Base-by-base conservation (phyloP, 306 rosid genomes). In the Astragalus membranaceus region DNA sequence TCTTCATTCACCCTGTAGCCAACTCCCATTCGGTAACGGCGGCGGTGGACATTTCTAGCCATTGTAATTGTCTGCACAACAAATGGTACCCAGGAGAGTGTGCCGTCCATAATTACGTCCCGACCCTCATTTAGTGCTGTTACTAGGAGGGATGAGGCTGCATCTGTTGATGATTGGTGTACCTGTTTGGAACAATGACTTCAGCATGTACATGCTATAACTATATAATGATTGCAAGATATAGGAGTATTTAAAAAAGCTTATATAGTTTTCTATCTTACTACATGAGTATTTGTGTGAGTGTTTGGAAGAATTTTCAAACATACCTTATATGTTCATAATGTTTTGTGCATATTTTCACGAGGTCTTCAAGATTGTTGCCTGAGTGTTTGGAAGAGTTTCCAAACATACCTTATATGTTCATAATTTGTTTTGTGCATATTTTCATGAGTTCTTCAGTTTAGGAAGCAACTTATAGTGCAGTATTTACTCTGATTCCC, bases 91-190 rank as follows among this genome's bases (percentile, higher is more conserved):
- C 99, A 94, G 15, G 99, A 94, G 54, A 94, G 94, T 23, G 99
- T 94, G 59, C 97, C 99, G 53, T 94, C 99, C 97, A 91, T 94
- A 52, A 91, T 91, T 50, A 91, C 99, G 49, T 91, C 96, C 62
- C 99, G 64, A 16, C 99, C 99, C 72, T 94, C 97, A 7, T 92
- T 92, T 29, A 92, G 75, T 47, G 95, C 89, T 62, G 96, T 90
- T 56, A 90, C 96, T n/a, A 93, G 80, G 53, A 93, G 98, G 78
- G 98, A 93, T 32, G 98, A 90, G 54, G 98, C 97, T 73, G 98
- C 98, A 71, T 93, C 96, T 26, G 98, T 90, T 17, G 96, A 93
- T 78, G 98, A 93, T 80, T 93, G 97, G 75, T 90, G 96, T 42
- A 90, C 97, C 97, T 90, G 85, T 82, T 83, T 57, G 70, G 43